Evolutionary conservation across 352 stramenopile genomes (phyloP), one percentile per base, ranked within the genome.

Genomic region (Pythium brachiatum): DNA sequence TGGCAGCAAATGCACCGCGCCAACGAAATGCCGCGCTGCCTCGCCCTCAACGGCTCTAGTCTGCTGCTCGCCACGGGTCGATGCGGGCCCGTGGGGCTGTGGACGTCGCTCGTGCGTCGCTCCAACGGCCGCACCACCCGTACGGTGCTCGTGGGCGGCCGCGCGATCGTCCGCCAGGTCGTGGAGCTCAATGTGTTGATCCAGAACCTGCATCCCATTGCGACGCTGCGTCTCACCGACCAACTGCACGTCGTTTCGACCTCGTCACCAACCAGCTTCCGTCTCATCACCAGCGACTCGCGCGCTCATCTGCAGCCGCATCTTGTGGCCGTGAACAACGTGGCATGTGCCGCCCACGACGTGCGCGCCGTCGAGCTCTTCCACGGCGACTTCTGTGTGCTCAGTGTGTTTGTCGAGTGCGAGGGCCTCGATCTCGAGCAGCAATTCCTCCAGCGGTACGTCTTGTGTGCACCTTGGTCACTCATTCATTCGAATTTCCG

Each of bases 61-160:
- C 34, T 60, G 3, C 21, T 73, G 18, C 78, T 88, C 58, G 74
- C 78, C 16, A 68, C 70, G 7, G 76, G 72, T 26, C 64, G 68
- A 11, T 26, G 39, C 9, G 58, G 60, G 16, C 54, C 50, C 18
- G 47, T 86, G n/a, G 60, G 48, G 39, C 53, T 75, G 6, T 88
- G 78, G 78, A 73, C 67, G 2, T 53, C 79, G 29, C 65, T 88
- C 13, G 73, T 74, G 46, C 76, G 65, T 27, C 76, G 78, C 2
- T 88, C 78, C 1, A 88, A 88, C 31, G 78, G 78, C 18, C 76
- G 69, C 31, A 88, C 78, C 18, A 88, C 76, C 27, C 70, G 78
- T 5, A 81, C 78, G 0, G 76, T 88, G 26, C 51, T 88, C 21
- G 53, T 81, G 21, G 68, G 73, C 15, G 70, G 76, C 52, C 73